These are phyloP conservation scores for Alternaria panax DNA, from an alignment of 2,329 filamentous ascomycete genomes.

Conservation along the genomic window DNA sequence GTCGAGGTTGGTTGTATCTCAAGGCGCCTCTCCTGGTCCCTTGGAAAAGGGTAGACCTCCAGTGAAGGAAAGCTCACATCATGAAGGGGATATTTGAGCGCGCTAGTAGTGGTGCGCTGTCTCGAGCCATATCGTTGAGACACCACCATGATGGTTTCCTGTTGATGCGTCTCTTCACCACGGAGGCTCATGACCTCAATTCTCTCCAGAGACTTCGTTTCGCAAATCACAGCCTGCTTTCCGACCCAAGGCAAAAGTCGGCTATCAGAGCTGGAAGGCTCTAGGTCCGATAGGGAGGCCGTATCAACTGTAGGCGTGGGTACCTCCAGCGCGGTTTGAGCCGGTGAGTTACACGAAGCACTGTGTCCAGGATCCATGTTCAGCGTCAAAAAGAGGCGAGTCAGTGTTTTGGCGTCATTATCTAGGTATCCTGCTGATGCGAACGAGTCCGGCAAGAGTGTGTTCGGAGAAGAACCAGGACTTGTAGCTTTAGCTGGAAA, in stretches of 20 bases:
- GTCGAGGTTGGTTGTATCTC: background rate
- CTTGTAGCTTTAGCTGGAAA: background rate
- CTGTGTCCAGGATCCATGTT: background rate
- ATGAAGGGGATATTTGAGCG: background rate
- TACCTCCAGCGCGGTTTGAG: background rate
- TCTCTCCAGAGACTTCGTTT: background rate
- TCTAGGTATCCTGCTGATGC: background rate
- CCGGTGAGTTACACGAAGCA: background rate
- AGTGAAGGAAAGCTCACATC: background rate
- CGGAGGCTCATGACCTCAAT: rapidly evolving
- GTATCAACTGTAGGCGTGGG: background rate
- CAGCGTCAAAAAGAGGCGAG: background rate
- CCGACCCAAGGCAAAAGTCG: background rate
- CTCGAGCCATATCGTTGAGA: background rate
- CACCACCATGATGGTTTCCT: background rate
- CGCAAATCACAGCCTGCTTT: background rate
- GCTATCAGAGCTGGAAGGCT: background rate
- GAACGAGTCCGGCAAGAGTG: background rate
- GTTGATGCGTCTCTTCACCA: background rate
- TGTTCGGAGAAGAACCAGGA: background rate
- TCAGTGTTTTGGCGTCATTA: background rate
- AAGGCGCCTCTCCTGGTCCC: background rate
- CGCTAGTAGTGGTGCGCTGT: background rate
- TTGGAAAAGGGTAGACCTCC: background rate
- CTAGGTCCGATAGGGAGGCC: background rate